A percentile compares a stretch with the other conserved stretches of the same genome.
phyloP scores from a whole-genome alignment of 805 yeast species.

The Phaffomyces antillensis region DNA sequence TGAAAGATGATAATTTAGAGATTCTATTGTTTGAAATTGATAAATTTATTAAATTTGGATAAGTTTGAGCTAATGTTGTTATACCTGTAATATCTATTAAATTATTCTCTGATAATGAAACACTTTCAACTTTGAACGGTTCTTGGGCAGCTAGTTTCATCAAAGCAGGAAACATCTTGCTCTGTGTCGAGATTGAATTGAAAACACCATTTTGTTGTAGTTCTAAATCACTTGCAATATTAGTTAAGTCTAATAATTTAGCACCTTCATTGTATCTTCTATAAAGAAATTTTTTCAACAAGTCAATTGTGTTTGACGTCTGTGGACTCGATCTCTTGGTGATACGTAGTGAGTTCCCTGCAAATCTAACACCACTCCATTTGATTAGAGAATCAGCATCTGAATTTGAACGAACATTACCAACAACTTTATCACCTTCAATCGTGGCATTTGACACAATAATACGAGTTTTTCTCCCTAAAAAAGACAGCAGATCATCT shows the following conservation, averaged over 20 bases:
- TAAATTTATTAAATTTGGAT: constrained; percentile 70
- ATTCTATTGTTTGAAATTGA: constrained; percentile 75
- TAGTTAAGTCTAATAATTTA: constrained; percentile 63
- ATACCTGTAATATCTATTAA: constrained; percentile 55
- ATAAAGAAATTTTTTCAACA: constrained; percentile 52
- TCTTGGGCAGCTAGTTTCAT: constrained; percentile 70
- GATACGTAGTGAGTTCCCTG: constrained; percentile 61
- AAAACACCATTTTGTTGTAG: constrained; percentile 60
- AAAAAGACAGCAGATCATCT: constrained; percentile 60
- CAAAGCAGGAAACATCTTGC: constrained; percentile 86
- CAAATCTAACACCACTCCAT: constrained; percentile 76
- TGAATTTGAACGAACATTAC: constrained; percentile 42
- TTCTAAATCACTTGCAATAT: constrained; percentile 55
- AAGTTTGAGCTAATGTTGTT: constrained; percentile 60
- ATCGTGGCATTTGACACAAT: constrained; percentile 45
- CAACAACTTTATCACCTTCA: constrained; percentile 53
- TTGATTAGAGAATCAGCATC: constrained; percentile 55
- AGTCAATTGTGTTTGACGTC: constrained; percentile 46
- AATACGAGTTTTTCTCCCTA: constrained; percentile 60
- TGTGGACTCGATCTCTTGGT: constrained; percentile 21
- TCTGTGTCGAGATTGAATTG: constrained; percentile 48
- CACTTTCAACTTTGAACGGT: constrained; percentile 48
- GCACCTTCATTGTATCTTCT: constrained; percentile 59
- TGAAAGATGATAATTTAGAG: constrained; percentile 50
- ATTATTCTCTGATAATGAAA: constrained; percentile 62